Evolutionary conservation across 805 yeast genomes (phyloP), one percentile per base, ranked within the genome.

Genomic region (Candida krabiensis): DNA sequence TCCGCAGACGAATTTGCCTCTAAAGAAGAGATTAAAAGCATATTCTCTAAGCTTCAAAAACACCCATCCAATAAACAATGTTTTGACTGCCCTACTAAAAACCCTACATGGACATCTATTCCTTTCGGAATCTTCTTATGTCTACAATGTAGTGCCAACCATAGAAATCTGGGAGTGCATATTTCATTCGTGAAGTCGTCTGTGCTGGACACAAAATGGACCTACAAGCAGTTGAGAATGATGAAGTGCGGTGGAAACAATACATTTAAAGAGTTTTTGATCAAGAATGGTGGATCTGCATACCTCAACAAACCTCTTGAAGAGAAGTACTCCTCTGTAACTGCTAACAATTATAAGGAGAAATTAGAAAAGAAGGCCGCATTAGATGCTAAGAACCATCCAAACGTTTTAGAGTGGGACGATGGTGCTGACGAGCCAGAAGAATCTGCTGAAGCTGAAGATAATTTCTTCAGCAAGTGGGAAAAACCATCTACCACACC

Each of bases 31-130:
- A 82, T 83, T 37, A 73, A 73, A 32, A 71, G 71, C 35, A 76
- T 87, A 47, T 87, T 87, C 56, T 68, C 70, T 35, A 71, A 75
- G 59, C 68, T 86, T 50, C 75, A 77, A 52, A 68, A 82, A 62
- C 70, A 75, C 46, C 80, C 80, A 18, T 85, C 88, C 32, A 90
- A 90, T 70, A 83, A 83, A 55, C 63, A 62, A 37, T 93, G 99
- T 66, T 91, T 93, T 66, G 99, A 93, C 61, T 93, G 99, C 64
- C 77, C 84, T 37, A 86, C 90, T 53, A 88, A 86, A 59, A 90
- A 90, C 61, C 98, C 99, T 25, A 88, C 98, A 0, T 93, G 99
- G 99, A 87, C 99, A 3, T 91, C 98, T 11, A 89, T 91, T 38
- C 96, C 98, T 11, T 91, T 87, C 64, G 99, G 97, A 39, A 86